Evolutionary conservation across 2,329 filamentous ascomycete species (phyloP), one percentile per base, ranked within the genome.

Genomic region (Magnaporthiopsis rhizophila): DNA sequence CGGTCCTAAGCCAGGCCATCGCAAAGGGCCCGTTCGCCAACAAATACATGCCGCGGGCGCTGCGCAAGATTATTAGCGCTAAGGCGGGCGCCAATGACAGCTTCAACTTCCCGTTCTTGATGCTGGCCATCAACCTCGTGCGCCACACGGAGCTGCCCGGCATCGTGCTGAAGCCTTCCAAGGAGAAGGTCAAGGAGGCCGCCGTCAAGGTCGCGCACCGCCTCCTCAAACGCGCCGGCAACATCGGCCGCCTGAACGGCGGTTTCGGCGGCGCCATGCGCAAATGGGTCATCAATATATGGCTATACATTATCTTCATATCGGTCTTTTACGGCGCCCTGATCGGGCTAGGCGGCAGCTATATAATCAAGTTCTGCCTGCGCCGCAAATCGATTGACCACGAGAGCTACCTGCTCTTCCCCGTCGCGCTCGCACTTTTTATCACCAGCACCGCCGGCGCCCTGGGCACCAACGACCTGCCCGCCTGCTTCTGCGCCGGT

Each of bases 21-120:
- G 91, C 97, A 58, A 97, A 97, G 78, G 92, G 92, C 34, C 93
- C 91, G 70, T 97, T 96, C 72, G 93, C 93, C 1, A 92, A 97
- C 71, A 89, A 92, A 71, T 94, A 97, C 72, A 88, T 97, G 24
- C 91, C 93, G 0, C 88, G 87, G 64, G 84, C 88, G 34, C 78
- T 97, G 62, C 92, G 96, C 77, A 87, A 89, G 68, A 91, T 92
- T 69, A 90, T 92, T 71, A 84, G 89, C 62, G 89, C 87, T 28
- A 92, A 97, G 77, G 92, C 90, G 0, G 93, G 92, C 1, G 90
- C 91, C 1, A 97, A 97, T 71, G 92, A 97, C 75, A 92, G 92
- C 0, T 81, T 94, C 53, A 91, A 92, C 0, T 97, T 97, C 70
- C 92, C 92, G 0, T 97, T 96, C 70, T 77, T 97, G 21, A 96